These are phyloP conservation scores for Candida ulmi DNA, from an alignment of 805 yeast species.

Conservation along the genomic window DNA sequence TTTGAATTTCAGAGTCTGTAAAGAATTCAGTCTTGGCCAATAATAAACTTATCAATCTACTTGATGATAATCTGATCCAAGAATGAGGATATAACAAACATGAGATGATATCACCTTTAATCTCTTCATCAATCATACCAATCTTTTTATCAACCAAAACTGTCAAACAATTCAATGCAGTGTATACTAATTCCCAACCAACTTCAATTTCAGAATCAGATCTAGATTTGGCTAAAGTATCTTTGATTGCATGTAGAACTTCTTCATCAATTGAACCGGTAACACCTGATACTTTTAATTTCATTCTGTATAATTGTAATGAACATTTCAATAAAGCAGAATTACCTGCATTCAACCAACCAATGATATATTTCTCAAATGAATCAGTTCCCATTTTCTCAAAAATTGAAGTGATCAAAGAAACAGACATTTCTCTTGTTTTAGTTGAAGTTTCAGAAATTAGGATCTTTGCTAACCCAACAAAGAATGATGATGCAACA, in stretches of 20 bases:
- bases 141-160: constrained; percentile 32
- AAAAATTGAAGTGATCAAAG: constrained; percentile 51
- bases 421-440: constrained; percentile 80
- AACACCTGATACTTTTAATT: constrained; percentile 31
- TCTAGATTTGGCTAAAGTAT: constrained; percentile 28
- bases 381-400: constrained; percentile 36
- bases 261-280: constrained; percentile 44
- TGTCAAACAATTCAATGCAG: constrained; percentile 49
- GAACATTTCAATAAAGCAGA: constrained; percentile 62
- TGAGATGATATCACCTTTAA: constrained; percentile 37
- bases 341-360: constrained; percentile 60
- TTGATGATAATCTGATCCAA: constrained; percentile 75
- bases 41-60: constrained; percentile 51
- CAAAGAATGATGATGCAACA: constrained; percentile 71
- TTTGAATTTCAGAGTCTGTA: constrained; percentile 49
- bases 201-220: constrained; percentile 35
- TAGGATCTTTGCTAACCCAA: constrained; percentile 71
- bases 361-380: constrained; percentile 32
- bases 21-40: constrained; percentile 37
- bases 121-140: constrained; percentile 24
- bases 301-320: constrained; percentile 63
- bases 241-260: constrained; percentile 30
- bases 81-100: constrained; percentile 79
- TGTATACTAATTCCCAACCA: constrained; percentile 77
- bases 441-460: constrained; percentile 71